Conservation (phyloP, 2,329 filamentous ascomycete genomes). For the Alternaria brassicae region DNA sequence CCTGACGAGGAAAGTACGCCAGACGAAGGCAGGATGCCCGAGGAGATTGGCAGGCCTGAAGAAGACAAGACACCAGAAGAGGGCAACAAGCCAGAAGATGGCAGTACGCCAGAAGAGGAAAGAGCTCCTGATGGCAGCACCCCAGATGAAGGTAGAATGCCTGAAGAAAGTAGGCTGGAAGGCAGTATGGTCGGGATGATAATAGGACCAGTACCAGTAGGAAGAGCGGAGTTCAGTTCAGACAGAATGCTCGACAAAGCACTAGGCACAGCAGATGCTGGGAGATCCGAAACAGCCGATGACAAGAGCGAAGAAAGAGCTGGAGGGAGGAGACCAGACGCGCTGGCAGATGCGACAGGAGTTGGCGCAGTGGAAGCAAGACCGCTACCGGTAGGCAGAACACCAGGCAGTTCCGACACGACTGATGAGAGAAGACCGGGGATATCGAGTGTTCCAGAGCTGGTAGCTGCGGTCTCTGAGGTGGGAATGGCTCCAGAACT, state of each 20-base stretch:
- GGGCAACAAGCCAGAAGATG: conserved; percentile 8
- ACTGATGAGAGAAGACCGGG: conserved; percentile 28
- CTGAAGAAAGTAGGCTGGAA: conserved; percentile 20
- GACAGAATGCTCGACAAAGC: conserved; percentile 28
- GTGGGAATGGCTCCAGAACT: conserved; percentile 32
- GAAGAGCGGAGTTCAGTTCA: conserved; percentile 19
- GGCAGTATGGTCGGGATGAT: conserved; percentile 10
- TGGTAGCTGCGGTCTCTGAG: conserved; percentile 24
- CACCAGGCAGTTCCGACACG: conserved; percentile 31
- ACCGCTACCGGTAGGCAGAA: conserved; percentile 26
- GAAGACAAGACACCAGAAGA: conserved; percentile 5
- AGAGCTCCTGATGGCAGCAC: conserved; percentile 7
- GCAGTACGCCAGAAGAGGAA: conserved; percentile 6
- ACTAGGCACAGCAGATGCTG: conserved; percentile 27
- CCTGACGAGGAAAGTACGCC: conserved; percentile 16
- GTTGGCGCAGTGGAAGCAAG: conserved; percentile 25
- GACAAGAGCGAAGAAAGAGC: conserved; percentile 27
- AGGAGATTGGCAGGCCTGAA: conserved; percentile 5
- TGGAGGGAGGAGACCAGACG: conserved; percentile 26
- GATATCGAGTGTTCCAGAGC: conserved; percentile 20
- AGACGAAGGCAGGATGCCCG: conserved; percentile 11
- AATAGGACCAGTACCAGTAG: conserved; percentile 25
- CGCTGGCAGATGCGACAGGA: conserved; percentile 19
- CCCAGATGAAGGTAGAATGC: conserved; percentile 8
- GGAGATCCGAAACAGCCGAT: conserved; percentile 25